These are phyloP conservation scores for Vinca minor DNA, from an alignment of 257 asterid genomes.

Conservation along the genomic window DNA sequence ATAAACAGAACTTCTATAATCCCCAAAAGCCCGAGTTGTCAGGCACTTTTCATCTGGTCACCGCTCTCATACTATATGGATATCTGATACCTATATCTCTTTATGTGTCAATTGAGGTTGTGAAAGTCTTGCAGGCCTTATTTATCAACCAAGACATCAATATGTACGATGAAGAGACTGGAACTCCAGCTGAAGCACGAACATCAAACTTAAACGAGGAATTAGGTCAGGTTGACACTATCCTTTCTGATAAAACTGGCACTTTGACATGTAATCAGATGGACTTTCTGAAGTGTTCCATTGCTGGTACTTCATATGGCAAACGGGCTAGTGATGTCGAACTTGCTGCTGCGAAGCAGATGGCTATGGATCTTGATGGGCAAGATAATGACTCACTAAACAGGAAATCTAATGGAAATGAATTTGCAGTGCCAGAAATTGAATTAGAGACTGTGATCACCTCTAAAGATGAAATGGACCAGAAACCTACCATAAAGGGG, in stretches of 20 bases:
- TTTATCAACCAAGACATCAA: constrained; percentile 77
- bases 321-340: constrained; percentile 80
- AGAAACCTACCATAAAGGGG: constrained; percentile 58
- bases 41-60: constrained; percentile 67
- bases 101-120: constrained; percentile 86
- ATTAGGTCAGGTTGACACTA: constrained; percentile 84
- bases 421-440: constrained; percentile 45
- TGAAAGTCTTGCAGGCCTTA: constrained; percentile 84
- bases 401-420: constrained; percentile 28
- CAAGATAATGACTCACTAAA: constrained; percentile 31
- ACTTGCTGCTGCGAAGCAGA: constrained; percentile 83
- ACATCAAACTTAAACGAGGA: constrained; percentile 94
- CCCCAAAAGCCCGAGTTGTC: constrained; percentile 53
- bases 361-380: constrained; percentile 77
- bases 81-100: constrained; percentile 93
- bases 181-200: constrained; percentile 93
- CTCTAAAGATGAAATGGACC: constrained; percentile 38
- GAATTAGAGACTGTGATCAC: constrained; percentile 60
- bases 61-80: constrained; percentile 89
- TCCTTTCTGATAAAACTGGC: constrained; percentile 92
- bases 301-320: constrained; percentile 77
- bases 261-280: constrained; percentile 94
- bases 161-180: constrained; percentile 87
- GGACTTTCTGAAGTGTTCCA: constrained; percentile 94
- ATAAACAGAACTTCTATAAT: constrained; percentile 40